Percentiles rank a stretch among this genome's conserved stretches.
phyloP scores from a whole-genome alignment of 495 filamentous ascomycete genomes.

The Lichenothelia convexa region DNA sequence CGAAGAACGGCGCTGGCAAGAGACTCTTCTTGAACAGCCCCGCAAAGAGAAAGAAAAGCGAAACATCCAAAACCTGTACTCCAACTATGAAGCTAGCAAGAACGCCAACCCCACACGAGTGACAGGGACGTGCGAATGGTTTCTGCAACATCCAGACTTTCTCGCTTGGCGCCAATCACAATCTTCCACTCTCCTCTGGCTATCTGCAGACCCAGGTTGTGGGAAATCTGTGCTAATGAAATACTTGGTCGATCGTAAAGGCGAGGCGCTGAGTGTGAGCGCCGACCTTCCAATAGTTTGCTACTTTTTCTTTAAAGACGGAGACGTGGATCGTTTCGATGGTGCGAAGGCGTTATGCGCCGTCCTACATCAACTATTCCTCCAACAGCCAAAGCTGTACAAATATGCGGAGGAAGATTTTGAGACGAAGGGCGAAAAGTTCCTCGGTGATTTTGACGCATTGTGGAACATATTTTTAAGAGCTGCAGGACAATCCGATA shows the following conservation, averaged over 20 bases:
- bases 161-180: constrained; percentile 16
- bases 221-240: constrained; percentile 35
- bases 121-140: constrained; percentile 27
- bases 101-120: too few species aligned
- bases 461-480: constrained; percentile 27
- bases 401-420: constrained; percentile 15
- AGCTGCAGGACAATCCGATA: constrained; percentile 20
- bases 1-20: too few species aligned
- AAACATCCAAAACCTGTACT: too few species aligned
- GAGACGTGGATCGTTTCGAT: constrained; percentile 26
- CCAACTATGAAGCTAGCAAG: too few species aligned
- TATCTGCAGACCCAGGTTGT: constrained; percentile 36
- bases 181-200: constrained; percentile 21
- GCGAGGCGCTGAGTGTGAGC: constrained; percentile 9
- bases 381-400: constrained; percentile 16
- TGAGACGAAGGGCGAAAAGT: constrained; percentile 7
- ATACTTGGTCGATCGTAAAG: constrained; percentile 23
- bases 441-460: constrained; percentile 19
- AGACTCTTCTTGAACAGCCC: too few species aligned
- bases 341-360: constrained; percentile 23
- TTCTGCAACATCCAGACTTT: constrained; percentile 19
- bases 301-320: constrained; percentile 44
- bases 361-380: constrained; percentile 32
- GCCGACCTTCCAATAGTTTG: constrained; percentile 14
- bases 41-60: too few species aligned